Evolutionary conservation across 1,139 yeast species (phyloP), one percentile per base, ranked within the genome.

Genomic region (Chernovozyma aurita): DNA sequence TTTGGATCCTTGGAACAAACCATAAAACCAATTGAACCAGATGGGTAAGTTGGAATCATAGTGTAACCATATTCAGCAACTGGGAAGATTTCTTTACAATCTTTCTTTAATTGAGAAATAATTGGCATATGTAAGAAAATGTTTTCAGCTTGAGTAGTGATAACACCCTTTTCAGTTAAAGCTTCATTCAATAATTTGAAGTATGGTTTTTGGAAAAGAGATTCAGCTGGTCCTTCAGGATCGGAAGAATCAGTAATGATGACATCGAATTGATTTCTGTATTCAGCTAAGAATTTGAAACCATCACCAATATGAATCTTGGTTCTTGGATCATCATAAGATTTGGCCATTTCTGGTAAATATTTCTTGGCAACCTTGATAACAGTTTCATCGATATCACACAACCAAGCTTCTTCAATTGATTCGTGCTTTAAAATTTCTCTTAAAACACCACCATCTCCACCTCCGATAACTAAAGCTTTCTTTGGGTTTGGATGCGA

Each of bases 181-280:
- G 97, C 95, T 47, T 77, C 79, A 55, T 72, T 69, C 63, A 88
- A 73, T 52, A 88, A 73, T 62, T 82, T 73, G 61, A 87, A 88
- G 72, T 87, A 88, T 24, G 86, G 85, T 56, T 82, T 79, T 64
- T 86, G 90, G 76, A 88, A 88, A 42, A 88, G 74, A 21, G 84
- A 73, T 59, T 82, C 95, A 35, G 97, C 97, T 28, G 97, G 97
- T 39, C 97, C 97, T 61, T 88, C 97, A 33, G 97, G 97, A 60
- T 88, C 97, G 27, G 95, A 85, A 13, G 96, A 86, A 60, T 88
- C 97, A 34, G 96, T 86, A 59, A 88, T 81, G 57, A 88, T 87
- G 30, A 87, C 95, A 59, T 88, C 97, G 53, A 85, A 88, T 53
- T 76, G 79, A 53, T 69, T 67, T 50, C 67, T 65, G 65, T 79